Base-by-base conservation (phyloP, 257 asterid genomes). In the Fraxinus anomala region DNA sequence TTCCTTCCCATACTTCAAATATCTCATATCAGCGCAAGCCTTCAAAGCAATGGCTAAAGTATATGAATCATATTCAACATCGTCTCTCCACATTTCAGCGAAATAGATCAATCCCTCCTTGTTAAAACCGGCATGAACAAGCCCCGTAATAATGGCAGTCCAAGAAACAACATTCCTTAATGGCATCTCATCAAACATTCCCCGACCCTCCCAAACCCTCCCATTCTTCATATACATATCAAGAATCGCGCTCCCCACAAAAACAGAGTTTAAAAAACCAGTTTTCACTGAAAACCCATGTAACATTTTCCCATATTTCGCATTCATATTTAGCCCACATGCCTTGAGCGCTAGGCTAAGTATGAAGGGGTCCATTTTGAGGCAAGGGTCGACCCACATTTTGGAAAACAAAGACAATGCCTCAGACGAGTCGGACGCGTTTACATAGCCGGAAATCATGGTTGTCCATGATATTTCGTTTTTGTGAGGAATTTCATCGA, bases 61-160 rank as follows among this genome's bases (percentile, higher is more conserved):
- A 79, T 87, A 90, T 1, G 99, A 84, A 80, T 94, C 97, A 70
- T 87, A 85, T 0, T 86, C 88, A 28, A 92, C 86, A 24, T 89
- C 90, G 8, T 90, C 94, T 63, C 83, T 80, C 94, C 92, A 89
- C 99, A 94, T 92, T 16, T 84, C 83, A 28, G 90, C 72, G 70
- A 93, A 95, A 83, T 87, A 88, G 17, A 80, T 39, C 76, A 95
- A 77, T 19, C 92, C 98, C 80, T 87, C 86, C 65, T 59, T 82
- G 79, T 81, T 82, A 68, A 77, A 82, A 73, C 96, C 94, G 1
- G 89, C 82, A 23, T 91, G 97, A 81, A 91, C 98, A 68, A 95
- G 94, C 63, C 98, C 98, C 0, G 98, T 90, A 61, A 95, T 92
- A 66, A 93, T 80, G 80, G 98, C 92, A 7, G 97, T 95, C 99